Evolutionary conservation across 164 flowering plant species (phyloP).

Genomic region (Aristolochia californica): DNA sequence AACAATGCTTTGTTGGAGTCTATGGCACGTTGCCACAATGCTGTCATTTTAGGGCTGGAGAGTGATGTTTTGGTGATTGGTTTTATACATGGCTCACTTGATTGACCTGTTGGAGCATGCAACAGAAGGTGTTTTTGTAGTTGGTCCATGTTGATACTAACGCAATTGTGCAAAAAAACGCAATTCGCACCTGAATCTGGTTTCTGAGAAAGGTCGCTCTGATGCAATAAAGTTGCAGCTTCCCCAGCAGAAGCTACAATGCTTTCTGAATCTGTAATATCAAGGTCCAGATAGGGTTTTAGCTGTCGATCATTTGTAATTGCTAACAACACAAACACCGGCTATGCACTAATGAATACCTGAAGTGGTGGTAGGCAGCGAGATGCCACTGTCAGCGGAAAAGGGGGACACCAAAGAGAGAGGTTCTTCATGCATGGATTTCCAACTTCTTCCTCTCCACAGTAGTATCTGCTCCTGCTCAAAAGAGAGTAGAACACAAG

Average conservation of each 20-base stretch:
- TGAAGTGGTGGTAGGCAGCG: slow-evolving; percentile 7
- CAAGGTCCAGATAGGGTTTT: no score
- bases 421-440: slow-evolving; percentile 42
- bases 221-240: no score
- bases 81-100: slow-evolving; percentile 6
- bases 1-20: slow-evolving; percentile 70
- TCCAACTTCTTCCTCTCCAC: slow-evolving; percentile 92
- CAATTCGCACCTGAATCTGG: no score
- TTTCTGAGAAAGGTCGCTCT: no score
- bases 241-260: no score
- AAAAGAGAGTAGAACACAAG: slow-evolving; percentile 83
- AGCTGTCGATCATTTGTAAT: no score
- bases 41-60: slow-evolving; percentile 55
- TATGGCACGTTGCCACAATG: slow-evolving; percentile 66
- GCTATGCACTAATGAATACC: neutral
- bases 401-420: slow-evolving; percentile 4
- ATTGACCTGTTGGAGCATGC: slow-evolving; percentile 15
- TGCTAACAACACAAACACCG: no score
- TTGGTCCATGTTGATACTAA: neutral
- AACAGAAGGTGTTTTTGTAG: neutral
- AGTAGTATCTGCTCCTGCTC: slow-evolving; percentile 83
- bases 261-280: no score
- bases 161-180: neutral
- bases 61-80: slow-evolving; percentile 13
- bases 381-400: slow-evolving; percentile 4